phyloP scores from a whole-genome alignment of 345 rosid species.

The Salix dunnii region DNA sequence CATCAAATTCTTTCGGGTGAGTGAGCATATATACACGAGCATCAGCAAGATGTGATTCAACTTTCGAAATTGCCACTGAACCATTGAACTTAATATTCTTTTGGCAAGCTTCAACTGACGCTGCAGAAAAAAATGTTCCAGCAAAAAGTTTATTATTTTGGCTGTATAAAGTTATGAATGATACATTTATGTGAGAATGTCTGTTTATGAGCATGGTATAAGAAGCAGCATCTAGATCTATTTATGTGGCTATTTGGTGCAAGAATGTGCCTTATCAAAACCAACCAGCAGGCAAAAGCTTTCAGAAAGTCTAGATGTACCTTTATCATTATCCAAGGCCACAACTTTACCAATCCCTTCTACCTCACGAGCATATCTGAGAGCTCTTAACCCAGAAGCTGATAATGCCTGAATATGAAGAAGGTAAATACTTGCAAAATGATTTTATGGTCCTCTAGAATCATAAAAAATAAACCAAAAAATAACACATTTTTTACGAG shows the following conservation, averaged over 20 bases:
- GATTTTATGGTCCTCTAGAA: background rate
- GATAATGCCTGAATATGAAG: conserved; percentile 67
- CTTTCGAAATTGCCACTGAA: conserved; percentile 72
- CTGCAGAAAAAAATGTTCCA: conserved; percentile 32
- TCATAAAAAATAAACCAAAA: background rate
- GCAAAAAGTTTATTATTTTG: background rate
- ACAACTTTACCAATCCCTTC: conserved; percentile 92
- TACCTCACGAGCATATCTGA: conserved; percentile 90
- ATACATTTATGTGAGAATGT: background rate
- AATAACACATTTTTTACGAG: background rate
- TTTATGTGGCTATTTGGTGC: background rate
- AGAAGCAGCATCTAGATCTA: background rate
- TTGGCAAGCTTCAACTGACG: conserved; percentile 86
- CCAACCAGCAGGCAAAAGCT: background rate
- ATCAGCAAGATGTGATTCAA: conserved; percentile 92
- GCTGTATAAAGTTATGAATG: background rate
- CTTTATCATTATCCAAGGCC: conserved; percentile 93
- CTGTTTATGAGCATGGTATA: background rate
- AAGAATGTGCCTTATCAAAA: background rate
- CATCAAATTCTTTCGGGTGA: conserved; percentile 91
- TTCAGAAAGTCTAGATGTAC: conserved; percentile 28
- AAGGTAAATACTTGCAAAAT: conserved; percentile 9
- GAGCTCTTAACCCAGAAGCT: conserved; percentile 92
- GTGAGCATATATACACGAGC: conserved; percentile 95
- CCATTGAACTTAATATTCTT: conserved; percentile 95